Conservation (phyloP, 2,329 filamentous ascomycete species). For the Phaeosphaeria sp. region DNA sequence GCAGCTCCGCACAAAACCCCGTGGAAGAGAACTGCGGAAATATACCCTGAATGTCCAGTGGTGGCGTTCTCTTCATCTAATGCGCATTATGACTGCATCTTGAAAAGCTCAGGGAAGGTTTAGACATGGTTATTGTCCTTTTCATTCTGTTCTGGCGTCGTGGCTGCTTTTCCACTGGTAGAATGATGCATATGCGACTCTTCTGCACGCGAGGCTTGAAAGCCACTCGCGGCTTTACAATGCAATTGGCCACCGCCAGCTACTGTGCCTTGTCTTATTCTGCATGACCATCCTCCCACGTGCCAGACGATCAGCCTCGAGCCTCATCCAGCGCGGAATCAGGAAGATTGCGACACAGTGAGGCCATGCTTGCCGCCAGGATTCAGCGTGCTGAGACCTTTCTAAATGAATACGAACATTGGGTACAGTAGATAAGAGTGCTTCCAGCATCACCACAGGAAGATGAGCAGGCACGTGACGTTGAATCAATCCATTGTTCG, state of each 20-base stretch:
- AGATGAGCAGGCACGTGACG: background rate
- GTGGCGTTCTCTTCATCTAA: conserved; percentile 27
- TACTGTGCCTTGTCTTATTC: conserved; percentile 2
- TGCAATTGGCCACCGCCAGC: conserved; percentile 32
- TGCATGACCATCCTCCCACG: background rate
- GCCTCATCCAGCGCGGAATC: background rate
- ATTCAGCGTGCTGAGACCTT: background rate
- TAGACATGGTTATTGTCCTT: conserved; percentile 33
- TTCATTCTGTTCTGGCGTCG: conserved; percentile 34
- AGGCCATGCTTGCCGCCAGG: background rate
- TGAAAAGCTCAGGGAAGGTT: conserved; percentile 36
- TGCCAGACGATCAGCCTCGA: background rate
- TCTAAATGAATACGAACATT: background rate
- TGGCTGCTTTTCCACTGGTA: conserved; percentile 40
- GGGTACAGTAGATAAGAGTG: background rate
- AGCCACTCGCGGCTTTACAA: conserved; percentile 32
- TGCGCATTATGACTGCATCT: conserved; percentile 36
- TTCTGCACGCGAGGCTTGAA: conserved; percentile 24
- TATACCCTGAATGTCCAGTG: background rate
- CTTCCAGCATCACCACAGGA: no score
- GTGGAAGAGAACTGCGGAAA: background rate
- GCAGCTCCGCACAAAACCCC: conserved; percentile 14
- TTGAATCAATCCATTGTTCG: background rate
- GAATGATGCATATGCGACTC: conserved; percentile 41
- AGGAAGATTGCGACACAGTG: background rate